Evolutionary conservation across 495 filamentous ascomycete species (phyloP), one percentile per base, ranked within the genome.

Genomic region (Antarctomyces pellizariae): DNA sequence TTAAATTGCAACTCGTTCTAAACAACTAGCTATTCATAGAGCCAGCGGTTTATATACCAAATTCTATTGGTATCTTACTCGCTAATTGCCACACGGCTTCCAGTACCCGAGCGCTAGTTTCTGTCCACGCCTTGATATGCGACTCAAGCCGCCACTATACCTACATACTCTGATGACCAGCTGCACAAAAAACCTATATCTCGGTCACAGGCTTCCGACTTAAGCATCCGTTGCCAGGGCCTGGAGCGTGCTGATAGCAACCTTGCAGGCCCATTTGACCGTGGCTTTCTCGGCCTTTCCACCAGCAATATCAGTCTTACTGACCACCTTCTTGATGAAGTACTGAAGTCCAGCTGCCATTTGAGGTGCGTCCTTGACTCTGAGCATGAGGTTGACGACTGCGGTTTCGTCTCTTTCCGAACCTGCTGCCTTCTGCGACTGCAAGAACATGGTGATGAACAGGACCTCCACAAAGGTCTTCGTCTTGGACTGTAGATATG

Each of bases 381-480:
- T 62, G 20, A 58, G 36, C 41, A 86, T 75, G n/a, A 78, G 52
- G 13, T 64, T 60, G 33, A 64, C 44, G n/a, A 83, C 41, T 1
- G 52, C 41, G 31, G 60, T 51, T 28, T 71, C 60, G 31, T 65
- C 49, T 26, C 50, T 49, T 19, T 40, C 39, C 1, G 34, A 31
- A 1, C 47, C 41, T 5, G 39, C 24, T 7, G 30, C 21, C 30
- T 42, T 52, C 40, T 44, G 39, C 19, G 26, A 65, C 31, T 73
- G 64, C 18, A 75, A 58, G 11, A 90, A 62, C 11, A 74, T 39
- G 5, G 67, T 76, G 36, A 83, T 70, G 13, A 93, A 50, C 42
- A 92, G 40, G 1, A 89, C 42, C 45, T 91, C 82, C 16, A 79
- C 52, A 36, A 92, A 84, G 1, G 57, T 66, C 31, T 65, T 67